phyloP scores from a whole-genome alignment of 176 grass and related monocot genomes.

The Phyllostachys edulis region DNA sequence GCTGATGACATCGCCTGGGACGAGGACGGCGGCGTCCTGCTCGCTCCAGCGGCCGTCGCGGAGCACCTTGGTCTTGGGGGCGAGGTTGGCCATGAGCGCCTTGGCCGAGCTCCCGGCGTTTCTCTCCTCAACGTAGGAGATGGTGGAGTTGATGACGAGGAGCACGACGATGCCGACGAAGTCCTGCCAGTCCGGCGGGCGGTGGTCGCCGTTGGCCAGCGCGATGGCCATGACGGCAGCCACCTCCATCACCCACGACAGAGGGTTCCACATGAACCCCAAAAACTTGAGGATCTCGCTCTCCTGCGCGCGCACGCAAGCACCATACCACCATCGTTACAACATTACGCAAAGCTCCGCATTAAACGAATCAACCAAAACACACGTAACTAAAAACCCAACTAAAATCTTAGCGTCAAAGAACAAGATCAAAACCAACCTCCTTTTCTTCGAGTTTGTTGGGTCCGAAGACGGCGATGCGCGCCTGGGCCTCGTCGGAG shows the following conservation, averaged over 20 bases:
- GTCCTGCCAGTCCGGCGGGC: slow-evolving; percentile 97
- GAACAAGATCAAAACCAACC: not conserved
- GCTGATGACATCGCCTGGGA: slow-evolving; percentile 83
- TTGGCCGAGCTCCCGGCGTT: slow-evolving; percentile 86
- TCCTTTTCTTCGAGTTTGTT: slow-evolving; percentile 99
- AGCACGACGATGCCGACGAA: slow-evolving; percentile 85
- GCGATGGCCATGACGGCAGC: slow-evolving; percentile 90
- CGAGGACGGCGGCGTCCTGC: slow-evolving; percentile 67
- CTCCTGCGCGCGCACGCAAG: slow-evolving; percentile 43
- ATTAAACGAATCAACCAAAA: not conserved
- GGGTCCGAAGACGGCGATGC: slow-evolving; percentile 71
- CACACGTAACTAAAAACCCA: not conserved
- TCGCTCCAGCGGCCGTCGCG: slow-evolving; percentile 74
- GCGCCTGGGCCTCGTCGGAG: slow-evolving; percentile 48
- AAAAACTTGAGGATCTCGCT: slow-evolving; percentile 86
- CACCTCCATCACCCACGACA: slow-evolving; percentile 97
- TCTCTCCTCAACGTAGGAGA: slow-evolving; percentile 78
- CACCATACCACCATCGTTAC: not conserved
- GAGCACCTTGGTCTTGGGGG: slow-evolving; percentile 84
- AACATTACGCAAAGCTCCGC: not conserved
- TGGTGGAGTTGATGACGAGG: slow-evolving; percentile 75
- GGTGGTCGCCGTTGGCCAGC: slow-evolving; percentile 60
- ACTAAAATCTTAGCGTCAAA: not conserved
- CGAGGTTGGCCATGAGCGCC: slow-evolving; percentile 91
- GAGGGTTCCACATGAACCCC: slow-evolving; percentile 97